Base-by-base conservation (phyloP, 208 protist genomes). In the Porcisia hertigi region DNA sequence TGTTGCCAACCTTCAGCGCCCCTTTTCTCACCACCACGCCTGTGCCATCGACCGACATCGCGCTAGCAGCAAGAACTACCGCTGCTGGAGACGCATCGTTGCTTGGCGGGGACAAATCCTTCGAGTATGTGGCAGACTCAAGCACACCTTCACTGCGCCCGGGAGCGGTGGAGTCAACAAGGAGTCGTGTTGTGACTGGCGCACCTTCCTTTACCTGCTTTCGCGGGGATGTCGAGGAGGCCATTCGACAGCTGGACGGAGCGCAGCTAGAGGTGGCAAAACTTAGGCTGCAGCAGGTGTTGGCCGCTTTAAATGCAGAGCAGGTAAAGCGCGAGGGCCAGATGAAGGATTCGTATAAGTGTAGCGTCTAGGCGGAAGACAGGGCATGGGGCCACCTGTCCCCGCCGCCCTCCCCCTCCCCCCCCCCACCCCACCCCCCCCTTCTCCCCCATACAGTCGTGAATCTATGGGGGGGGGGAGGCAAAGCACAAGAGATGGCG, bases 241-340 rank as follows among this genome's bases (percentile, higher is more conserved):
- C 78, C 11, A 53, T 86, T 39, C 5, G 53, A 23, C 45, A 73
- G 25, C 64, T 86, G 23, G 69, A 83, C 36, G 69, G 53, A 63
- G 75, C 76, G 52, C 82, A 86, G 72, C 71, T 86, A 3, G 73
- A 81, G 43, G 82, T 86, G 36, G 82, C 82, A 25, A 74, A 75
- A 66, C 66, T 83, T 64, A 77, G 82, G 2, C 71, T 86, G 58
- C 70, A 86, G 66, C 75, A 81, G 53, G 66, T 76, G 36, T 66
- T 83, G 62, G 69, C 80, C 5, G 64, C 57, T 58, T 53, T 81
- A 5, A 63, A 25, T 0, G 71, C 76, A 20, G 71, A 75, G 45
- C 76, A 76, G 55, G 1, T 47, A 53, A 36, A 43, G 69, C 69
- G 34, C 49, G 49, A 45, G 53, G 36, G 30, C 25, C 7, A 39